These are phyloP conservation scores for Candida sakaeoensis DNA, from an alignment of 805 yeast species.

Conservation along the genomic window DNA sequence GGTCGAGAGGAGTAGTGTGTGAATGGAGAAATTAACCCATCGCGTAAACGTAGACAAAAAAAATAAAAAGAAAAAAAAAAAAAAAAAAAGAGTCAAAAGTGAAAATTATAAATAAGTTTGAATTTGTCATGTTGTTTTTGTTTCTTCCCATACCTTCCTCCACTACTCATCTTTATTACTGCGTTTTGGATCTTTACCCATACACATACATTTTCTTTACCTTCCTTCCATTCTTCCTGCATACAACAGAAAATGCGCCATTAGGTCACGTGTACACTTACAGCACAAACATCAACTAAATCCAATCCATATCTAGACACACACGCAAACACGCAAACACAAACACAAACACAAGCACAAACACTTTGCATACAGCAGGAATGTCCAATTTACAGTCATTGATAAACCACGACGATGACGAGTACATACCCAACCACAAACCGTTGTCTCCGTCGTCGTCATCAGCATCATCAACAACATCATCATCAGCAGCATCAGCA, in stretches of 20 bases:
- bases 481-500: conserved; percentile 1
- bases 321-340: neutral
- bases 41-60: too few relatives aligned
- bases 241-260: neutral
- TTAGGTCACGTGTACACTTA: conserved; percentile 4
- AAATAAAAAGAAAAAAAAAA: too few relatives aligned
- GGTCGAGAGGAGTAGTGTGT: too few relatives aligned
- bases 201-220: neutral
- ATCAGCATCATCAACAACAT: neutral
- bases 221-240: neutral
- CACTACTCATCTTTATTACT: too few relatives aligned
- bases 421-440: conserved; percentile 4
- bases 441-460: neutral
- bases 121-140: neutral
- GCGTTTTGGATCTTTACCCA: too few relatives aligned
- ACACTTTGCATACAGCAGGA: neutral
- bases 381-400: conserved; percentile 12
- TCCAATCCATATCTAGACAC: neutral
- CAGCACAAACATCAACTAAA: too few relatives aligned
- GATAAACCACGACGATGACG: conserved; percentile 12
- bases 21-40: too few relatives aligned
- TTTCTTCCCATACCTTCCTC: too few relatives aligned
- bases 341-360: neutral
- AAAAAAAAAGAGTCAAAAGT: too few relatives aligned
- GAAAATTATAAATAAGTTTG: neutral